phyloP scores from a whole-genome alignment of 2,329 filamentous ascomycete genomes.

The Ascochyta fabae region DNA sequence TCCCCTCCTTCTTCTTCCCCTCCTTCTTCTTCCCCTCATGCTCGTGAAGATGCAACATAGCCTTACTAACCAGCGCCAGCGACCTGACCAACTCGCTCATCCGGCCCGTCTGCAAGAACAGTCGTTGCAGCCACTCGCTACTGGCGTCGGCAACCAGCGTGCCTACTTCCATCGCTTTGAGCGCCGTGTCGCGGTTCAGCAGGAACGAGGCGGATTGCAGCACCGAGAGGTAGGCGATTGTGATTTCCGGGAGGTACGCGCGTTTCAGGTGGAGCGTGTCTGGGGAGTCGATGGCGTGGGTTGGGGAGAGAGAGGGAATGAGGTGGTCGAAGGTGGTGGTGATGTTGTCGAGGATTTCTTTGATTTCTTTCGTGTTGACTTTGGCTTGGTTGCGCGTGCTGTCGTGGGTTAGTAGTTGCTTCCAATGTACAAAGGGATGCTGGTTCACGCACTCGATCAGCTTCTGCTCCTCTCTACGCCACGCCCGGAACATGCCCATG shows the following conservation, averaged over 20 bases:
- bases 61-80: constrained; percentile 79
- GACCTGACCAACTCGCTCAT: constrained; percentile 58
- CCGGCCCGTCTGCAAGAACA: constrained; percentile 49
- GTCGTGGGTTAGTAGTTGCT: constrained; percentile 9
- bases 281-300: constrained; percentile 45
- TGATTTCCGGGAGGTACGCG: constrained; percentile 82
- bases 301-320: constrained; percentile 35
- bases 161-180: constrained; percentile 87
- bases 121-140: constrained; percentile 44
- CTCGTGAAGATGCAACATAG: constrained; percentile 62
- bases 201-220: constrained; percentile 79
- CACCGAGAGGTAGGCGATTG: constrained; percentile 82
- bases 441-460: constrained; percentile 32
- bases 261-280: constrained; percentile 72
- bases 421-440: not conserved
- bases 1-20: no score
- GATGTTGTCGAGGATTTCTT: constrained; percentile 50
- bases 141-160: constrained; percentile 66
- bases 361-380: constrained; percentile 41
- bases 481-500: constrained; percentile 52
- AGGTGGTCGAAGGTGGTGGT: constrained; percentile 46
- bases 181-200: constrained; percentile 75
- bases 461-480: constrained; percentile 51
- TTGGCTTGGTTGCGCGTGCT: constrained; percentile 27
- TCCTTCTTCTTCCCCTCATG: constrained; percentile 44